phyloP scores from a whole-genome alignment of 306 rosid species.

The Sechiopsis laciniata region DNA sequence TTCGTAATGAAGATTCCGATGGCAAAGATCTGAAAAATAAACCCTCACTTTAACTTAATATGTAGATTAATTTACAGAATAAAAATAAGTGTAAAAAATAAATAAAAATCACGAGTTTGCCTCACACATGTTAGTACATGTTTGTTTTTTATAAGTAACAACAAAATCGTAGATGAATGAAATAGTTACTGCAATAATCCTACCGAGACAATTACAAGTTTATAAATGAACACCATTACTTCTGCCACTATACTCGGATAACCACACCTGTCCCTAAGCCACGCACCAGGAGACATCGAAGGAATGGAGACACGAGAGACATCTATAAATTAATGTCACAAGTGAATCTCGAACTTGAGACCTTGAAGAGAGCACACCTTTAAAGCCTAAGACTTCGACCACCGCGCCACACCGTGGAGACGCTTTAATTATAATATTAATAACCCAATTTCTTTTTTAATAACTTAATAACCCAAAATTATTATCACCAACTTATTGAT shows the following conservation, averaged over 20 bases:
- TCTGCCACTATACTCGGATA: not conserved
- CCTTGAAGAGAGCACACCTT: too few relatives aligned
- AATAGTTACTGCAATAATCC: too few relatives aligned
- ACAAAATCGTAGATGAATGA: too few relatives aligned
- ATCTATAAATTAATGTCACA: too few relatives aligned
- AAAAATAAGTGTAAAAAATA: not conserved
- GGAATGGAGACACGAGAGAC: not conserved
- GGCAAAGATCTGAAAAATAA: conserved; percentile 52
- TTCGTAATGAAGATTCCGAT: conserved; percentile 42
- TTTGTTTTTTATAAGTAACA: too few relatives aligned
- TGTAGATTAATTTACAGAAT: not conserved
- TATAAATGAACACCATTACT: not conserved
- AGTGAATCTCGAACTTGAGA: too few relatives aligned
- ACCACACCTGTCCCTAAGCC: too few relatives aligned
- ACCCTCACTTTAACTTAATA: conserved; percentile 22
- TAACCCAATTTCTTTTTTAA: not conserved
- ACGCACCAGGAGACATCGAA: too few relatives aligned
- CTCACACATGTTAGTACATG: not conserved
- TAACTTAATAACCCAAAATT: conserved; percentile 1
- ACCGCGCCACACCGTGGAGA: too few relatives aligned
- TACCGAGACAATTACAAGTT: not conserved
- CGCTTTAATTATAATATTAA: not conserved
- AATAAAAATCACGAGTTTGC: not conserved
- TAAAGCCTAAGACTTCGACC: too few relatives aligned
- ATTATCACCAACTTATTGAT: not conserved